Base-by-base conservation (phyloP, 2,329 filamentous ascomycete genomes). In the Penicillium sp. region DNA sequence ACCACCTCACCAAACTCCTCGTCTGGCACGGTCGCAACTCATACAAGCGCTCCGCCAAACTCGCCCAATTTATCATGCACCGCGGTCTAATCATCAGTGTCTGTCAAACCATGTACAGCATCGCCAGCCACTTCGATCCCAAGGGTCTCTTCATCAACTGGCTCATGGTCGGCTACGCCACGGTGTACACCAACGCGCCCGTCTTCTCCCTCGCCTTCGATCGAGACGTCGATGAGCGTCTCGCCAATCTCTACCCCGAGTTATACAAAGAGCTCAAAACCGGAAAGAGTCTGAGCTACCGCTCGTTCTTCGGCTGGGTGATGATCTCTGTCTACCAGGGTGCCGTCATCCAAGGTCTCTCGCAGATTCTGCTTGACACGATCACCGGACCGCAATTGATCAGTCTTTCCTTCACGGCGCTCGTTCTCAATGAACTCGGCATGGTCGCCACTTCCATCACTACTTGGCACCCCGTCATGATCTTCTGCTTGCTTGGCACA, bases 11-110 rank as follows among this genome's bases (percentile, higher is more conserved):
- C 46, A 99, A 97, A 74, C 83, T 99, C 1, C 83, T 99, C n/a
- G 92, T 99, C 36, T 99, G 95, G 94, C 95, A 99, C 71, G 94
- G 94, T 1, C 87, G 95, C 31, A 99, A 99, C 76, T 93, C 88
- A 64, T 99, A 99, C 80, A 97, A 97, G 75, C 86, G 95, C 43
- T 91, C 87, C 55, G 94, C 94, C 27, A 99, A 99, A 76, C 83
- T 99, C 22, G 92, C 90, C 0, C 95, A 97, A 72, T 99, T 99
- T 73, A 93, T 99, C 66, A 99, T 99, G 66, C 95, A 99, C 71
- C 89, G 94, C 66, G 94, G 94, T 47, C 79, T 99, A 42, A 96
- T 99, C 67, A 96, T 99, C 67, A 88, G 86, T 50, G 92, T 97
- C 27, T 97, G 92, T 66, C 94, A 99, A 77, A 97, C 94, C 0